A percentile compares a stretch with the other conserved stretches of the same genome.
phyloP scores from a whole-genome alignment of 2,329 filamentous ascomycete genomes.

The Claviceps pusilla region DNA sequence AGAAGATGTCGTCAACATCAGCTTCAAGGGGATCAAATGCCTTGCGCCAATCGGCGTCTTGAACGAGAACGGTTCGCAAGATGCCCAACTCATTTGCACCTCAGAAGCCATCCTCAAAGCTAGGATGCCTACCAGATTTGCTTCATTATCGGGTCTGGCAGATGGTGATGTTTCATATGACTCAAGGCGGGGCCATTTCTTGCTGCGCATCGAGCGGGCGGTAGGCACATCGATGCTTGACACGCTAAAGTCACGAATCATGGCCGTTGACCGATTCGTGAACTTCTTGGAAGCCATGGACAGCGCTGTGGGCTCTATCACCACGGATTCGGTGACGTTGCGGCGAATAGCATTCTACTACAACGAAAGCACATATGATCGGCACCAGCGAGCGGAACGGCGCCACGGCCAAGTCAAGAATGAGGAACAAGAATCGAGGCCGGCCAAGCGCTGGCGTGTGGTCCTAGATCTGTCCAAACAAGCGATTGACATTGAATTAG shows the following conservation, averaged over 20 bases:
- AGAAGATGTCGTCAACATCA: slow-evolving; percentile 41
- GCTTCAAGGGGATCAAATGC: slow-evolving; percentile 33
- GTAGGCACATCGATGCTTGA: slow-evolving; percentile 45
- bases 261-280: slow-evolving; percentile 55
- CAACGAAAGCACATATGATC: slow-evolving; percentile 15
- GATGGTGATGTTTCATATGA: slow-evolving; percentile 51
- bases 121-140: slow-evolving; percentile 37
- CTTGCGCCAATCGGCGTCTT: slow-evolving; percentile 5
- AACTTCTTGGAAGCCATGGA: slow-evolving; percentile 53
- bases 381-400: not conserved
- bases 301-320: slow-evolving; percentile 37
- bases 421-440: slow-evolving; percentile 4
- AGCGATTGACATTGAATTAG: slow-evolving; percentile 43
- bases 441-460: slow-evolving; percentile 31
- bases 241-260: slow-evolving; percentile 43
- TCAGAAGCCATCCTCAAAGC: slow-evolving; percentile 42
- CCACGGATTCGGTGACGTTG: slow-evolving; percentile 45
- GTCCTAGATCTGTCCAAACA: slow-evolving; percentile 40
- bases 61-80: slow-evolving; percentile 4
- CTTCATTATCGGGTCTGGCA: slow-evolving; percentile 36
- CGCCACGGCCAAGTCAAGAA: not conserved
- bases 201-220: slow-evolving; percentile 41
- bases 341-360: slow-evolving; percentile 57
- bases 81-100: slow-evolving; percentile 21
- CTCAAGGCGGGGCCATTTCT: slow-evolving; percentile 43